phyloP scores from a whole-genome alignment of 2,329 filamentous ascomycete species.

The Calonectria hawksworthii region DNA sequence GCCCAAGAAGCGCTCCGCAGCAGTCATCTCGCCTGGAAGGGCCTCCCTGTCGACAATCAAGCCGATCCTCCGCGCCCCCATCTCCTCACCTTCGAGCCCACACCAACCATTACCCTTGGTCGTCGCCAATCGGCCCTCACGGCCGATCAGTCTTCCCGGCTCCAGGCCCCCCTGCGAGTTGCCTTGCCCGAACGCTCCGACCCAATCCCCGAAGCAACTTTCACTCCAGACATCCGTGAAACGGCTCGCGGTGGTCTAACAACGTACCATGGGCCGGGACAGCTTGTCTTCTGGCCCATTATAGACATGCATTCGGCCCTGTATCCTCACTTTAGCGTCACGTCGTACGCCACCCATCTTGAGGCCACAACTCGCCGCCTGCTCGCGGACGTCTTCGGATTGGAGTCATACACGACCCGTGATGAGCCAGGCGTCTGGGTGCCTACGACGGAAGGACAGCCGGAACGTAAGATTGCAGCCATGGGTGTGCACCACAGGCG shows the following conservation, averaged over 20 bases:
- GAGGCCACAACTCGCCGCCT: slow-evolving; percentile 82
- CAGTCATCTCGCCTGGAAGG: slow-evolving; percentile 53
- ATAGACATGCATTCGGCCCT: slow-evolving; percentile 77
- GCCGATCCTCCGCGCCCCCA: slow-evolving; percentile 70
- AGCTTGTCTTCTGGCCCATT: slow-evolving; percentile 92
- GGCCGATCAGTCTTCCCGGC: slow-evolving; percentile 57
- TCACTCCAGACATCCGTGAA: slow-evolving; percentile 73
- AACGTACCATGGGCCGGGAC: slow-evolving; percentile 95
- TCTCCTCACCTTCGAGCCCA: slow-evolving; percentile 85
- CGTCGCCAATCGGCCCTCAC: slow-evolving; percentile 77
- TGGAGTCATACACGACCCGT: slow-evolving; percentile 72
- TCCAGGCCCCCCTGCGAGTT: slow-evolving; percentile 58
- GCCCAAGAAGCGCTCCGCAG: slow-evolving; percentile 53
- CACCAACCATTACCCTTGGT: slow-evolving; percentile 90
- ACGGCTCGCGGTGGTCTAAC: slow-evolving; percentile 90
- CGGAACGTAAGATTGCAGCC: slow-evolving; percentile 84
- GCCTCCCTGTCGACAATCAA: slow-evolving; percentile 34
- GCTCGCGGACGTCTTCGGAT: slow-evolving; percentile 67
- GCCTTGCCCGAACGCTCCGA: slow-evolving; percentile 32
- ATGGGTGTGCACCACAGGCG: slow-evolving; percentile 92
- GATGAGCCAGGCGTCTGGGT: slow-evolving; percentile 91
- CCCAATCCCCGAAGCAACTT: slow-evolving; percentile 50
- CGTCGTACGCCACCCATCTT: slow-evolving; percentile 83
- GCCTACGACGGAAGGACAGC: slow-evolving; percentile 40
- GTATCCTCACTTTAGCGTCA: slow-evolving; percentile 74